phyloP scores from a whole-genome alignment of 805 yeast species.

The Metschnikowia amazonensis region DNA sequence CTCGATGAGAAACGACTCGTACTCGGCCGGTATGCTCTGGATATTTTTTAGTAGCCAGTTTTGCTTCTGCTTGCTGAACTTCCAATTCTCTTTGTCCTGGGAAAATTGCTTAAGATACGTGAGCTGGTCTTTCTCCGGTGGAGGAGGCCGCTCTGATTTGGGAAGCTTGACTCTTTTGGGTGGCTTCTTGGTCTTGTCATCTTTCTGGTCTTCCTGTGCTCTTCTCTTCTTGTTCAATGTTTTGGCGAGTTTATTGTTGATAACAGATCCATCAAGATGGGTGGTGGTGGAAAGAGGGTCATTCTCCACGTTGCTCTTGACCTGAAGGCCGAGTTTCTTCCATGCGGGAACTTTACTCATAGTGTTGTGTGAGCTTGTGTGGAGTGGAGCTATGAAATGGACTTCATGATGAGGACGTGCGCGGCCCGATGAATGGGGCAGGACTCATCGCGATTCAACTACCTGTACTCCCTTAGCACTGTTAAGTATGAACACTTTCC shows the following conservation, averaged over 20 bases:
- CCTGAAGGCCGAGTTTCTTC: constrained; percentile 71
- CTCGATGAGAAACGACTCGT: constrained; percentile 45
- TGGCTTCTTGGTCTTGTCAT: constrained; percentile 43
- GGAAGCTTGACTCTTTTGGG: constrained; percentile 71
- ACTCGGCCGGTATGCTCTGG: constrained; percentile 47
- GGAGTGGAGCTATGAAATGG: background rate
- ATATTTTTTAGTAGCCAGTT: constrained; percentile 76
- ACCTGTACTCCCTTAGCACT: too few species aligned
- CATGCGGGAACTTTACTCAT: constrained; percentile 63
- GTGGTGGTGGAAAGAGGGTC: constrained; percentile 46
- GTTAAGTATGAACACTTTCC: too few species aligned
- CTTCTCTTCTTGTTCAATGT: constrained; percentile 35
- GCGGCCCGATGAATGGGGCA: constrained; percentile 4
- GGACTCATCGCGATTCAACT: too few species aligned
- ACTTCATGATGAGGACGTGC: constrained; percentile 11
- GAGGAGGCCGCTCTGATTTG: constrained; percentile 61
- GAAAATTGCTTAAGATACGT: constrained; percentile 57
- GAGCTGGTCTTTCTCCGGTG: constrained; percentile 75
- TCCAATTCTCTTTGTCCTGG: constrained; percentile 63
- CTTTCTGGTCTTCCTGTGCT: constrained; percentile 18
- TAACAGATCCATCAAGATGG: constrained; percentile 41
- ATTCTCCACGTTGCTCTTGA: constrained; percentile 42
- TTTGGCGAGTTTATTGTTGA: constrained; percentile 43
- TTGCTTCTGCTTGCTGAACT: constrained; percentile 82
- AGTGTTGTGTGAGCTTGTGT: background rate